These are phyloP conservation scores for Diaporthe citriasiana DNA, from an alignment of 2,329 filamentous ascomycete genomes.

Conservation along the genomic window DNA sequence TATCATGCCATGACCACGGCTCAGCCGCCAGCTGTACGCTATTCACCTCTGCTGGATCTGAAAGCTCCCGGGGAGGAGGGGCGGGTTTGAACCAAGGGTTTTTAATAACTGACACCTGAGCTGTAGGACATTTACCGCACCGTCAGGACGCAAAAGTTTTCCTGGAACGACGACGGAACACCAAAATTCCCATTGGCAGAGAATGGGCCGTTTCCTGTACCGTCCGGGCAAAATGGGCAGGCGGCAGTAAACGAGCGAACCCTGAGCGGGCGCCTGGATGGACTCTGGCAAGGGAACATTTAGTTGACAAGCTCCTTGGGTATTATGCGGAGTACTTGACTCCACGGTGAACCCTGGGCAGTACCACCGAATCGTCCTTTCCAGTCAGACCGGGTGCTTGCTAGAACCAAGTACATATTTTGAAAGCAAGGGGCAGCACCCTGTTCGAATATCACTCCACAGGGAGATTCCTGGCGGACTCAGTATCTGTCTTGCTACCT, in stretches of 20 bases:
- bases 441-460: too few relatives aligned
- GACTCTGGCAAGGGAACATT: background rate
- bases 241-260: slow-evolving; percentile 30
- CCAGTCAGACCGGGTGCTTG: background rate
- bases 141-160: slow-evolving; percentile 52
- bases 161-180: slow-evolving; percentile 53
- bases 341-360: too few relatives aligned
- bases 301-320: background rate
- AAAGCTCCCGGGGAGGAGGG: too few relatives aligned
- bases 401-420: background rate
- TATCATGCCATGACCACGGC: slow-evolving; percentile 54
- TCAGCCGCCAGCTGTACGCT: slow-evolving; percentile 47
- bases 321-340: background rate
- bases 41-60: too few relatives aligned
- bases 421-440: background rate
- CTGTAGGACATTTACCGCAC: slow-evolving; percentile 51
- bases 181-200: slow-evolving; percentile 52
- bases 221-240: slow-evolving; percentile 49
- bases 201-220: slow-evolving; percentile 53
- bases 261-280: slow-evolving; percentile 42
- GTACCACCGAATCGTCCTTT: background rate
- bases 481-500: background rate
- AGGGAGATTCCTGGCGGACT: too few relatives aligned
- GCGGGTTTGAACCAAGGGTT: background rate
- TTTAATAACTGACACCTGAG: background rate